A percentile compares a stretch with the other conserved stretches of the same genome.
Evolutionary conservation across 1,139 yeast genomes (phyloP).

Genomic region (Candida sp.): DNA sequence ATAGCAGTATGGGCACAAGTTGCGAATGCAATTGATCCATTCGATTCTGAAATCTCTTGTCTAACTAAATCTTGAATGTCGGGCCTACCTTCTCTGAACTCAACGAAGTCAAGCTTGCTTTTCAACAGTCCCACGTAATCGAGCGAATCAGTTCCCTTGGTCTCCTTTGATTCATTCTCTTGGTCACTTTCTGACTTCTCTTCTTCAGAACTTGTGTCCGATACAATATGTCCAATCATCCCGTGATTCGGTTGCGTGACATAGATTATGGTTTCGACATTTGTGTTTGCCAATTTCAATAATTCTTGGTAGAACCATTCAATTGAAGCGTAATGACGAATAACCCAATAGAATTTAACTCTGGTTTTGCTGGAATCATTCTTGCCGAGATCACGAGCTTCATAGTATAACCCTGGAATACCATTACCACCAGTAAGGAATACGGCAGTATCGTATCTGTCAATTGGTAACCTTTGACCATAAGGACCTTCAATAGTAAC

Average conservation of each 20-base stretch:
- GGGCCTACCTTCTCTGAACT: conserved; percentile 40
- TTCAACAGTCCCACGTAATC: conserved; percentile 15
- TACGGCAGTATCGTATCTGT: conserved; percentile 50
- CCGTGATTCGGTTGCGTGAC: conserved; percentile 30
- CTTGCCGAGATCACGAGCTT: conserved; percentile 24
- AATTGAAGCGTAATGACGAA: conserved; percentile 39
- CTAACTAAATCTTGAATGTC: conserved; percentile 29
- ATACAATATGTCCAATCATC: conserved; percentile 8
- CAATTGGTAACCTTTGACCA: conserved; percentile 29
- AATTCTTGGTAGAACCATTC: conserved; percentile 52
- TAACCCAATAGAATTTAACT: conserved; percentile 31
- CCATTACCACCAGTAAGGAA: conserved; percentile 74
- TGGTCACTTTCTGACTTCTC: conserved; percentile 13
- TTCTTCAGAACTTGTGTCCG: background rate
- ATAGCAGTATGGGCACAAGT: conserved; percentile 53
- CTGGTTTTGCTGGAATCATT: conserved; percentile 8
- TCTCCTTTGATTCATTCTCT: conserved; percentile 9
- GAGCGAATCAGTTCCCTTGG: conserved; percentile 8
- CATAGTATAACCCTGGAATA: conserved; percentile 49
- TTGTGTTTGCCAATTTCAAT: conserved; percentile 17
- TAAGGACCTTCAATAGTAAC: conserved; percentile 43
- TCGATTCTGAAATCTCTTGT: conserved; percentile 22
- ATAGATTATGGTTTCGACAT: conserved; percentile 29
- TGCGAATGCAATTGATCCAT: conserved; percentile 38
- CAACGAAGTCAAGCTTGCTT: conserved; percentile 17